These are phyloP conservation scores for Chalciporus piperatoides DNA, from an alignment of 1,284 basidiomycete genomes.

Conservation along the genomic window DNA sequence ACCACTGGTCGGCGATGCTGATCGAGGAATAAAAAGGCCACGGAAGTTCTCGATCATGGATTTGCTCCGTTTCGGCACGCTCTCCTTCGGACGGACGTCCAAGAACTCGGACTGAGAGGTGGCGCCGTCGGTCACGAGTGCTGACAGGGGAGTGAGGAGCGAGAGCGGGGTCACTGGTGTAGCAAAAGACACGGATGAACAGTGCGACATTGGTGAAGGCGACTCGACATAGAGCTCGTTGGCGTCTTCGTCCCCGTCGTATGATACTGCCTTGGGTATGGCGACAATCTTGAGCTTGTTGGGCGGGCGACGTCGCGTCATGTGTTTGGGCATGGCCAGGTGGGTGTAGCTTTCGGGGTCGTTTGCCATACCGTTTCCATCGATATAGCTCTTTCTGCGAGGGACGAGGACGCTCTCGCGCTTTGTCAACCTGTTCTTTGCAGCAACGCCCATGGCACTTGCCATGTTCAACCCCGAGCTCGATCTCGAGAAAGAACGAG, in stretches of 20 bases:
- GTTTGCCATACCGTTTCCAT: constrained; percentile 19
- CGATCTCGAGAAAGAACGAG: constrained; percentile 42
- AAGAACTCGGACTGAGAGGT: constrained; percentile 31
- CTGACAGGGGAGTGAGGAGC: constrained; percentile 25
- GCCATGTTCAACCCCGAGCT: constrained; percentile 53
- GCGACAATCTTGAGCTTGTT: constrained; percentile 46
- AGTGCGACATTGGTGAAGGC: constrained; percentile 47
- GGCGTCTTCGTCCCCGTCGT: constrained; percentile 22
- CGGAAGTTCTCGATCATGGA: constrained; percentile 50
- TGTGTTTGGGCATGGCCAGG: constrained; percentile 10
- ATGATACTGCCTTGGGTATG: constrained; percentile 21
- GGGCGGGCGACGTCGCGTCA: constrained; percentile 37
- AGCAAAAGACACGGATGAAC: constrained; percentile 42
- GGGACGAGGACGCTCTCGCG: constrained; percentile 66
- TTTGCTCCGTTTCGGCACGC: constrained; percentile 41
- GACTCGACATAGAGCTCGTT: constrained; percentile 32
- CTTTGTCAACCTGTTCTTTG: constrained; percentile 55
- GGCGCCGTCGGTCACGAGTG: constrained; percentile 24
- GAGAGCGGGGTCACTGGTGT: constrained; percentile 38
- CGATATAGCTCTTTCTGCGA: constrained; percentile 46
- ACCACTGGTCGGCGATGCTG: constrained; percentile 33
- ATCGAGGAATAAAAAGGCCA: constrained; percentile 38
- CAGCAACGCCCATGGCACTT: constrained; percentile 46
- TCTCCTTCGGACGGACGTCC: constrained; percentile 22
- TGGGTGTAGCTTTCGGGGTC: constrained; percentile 23